Conservation (phyloP, 2,329 filamentous ascomycete species). For the Dactylella cylindrospora region DNA sequence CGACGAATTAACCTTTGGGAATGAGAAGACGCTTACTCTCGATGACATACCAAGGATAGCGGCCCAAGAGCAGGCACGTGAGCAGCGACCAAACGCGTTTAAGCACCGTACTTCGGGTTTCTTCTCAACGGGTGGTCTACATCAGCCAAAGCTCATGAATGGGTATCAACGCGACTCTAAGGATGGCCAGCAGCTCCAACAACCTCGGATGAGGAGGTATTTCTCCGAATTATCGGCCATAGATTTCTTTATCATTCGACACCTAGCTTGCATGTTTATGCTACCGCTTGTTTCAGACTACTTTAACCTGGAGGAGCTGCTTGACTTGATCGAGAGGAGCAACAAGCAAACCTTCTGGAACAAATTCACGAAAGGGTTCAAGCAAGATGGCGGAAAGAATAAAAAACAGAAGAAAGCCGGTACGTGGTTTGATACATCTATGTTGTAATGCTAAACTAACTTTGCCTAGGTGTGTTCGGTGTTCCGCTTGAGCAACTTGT, state of each 20-base stretch:
- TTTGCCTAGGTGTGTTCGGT: conserved; percentile 66
- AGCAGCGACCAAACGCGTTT: conserved; percentile 79
- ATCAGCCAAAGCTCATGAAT: conserved; percentile 67
- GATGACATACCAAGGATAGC: conserved; percentile 97
- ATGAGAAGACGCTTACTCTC: conserved; percentile 85
- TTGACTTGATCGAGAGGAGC: conserved; percentile 87
- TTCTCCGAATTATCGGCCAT: conserved; percentile 94
- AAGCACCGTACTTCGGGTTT: conserved; percentile 60
- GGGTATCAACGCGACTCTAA: conserved; percentile 69
- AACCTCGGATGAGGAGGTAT: conserved; percentile 67
- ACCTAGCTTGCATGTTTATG: conserved; percentile 92
- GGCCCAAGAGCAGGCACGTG: conserved; percentile 89
- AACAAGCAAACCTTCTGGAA: conserved; percentile 94
- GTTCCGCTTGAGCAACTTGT: conserved; percentile 84
- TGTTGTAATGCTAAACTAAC: conserved; percentile 31
- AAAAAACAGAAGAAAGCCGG: conserved; percentile 81
- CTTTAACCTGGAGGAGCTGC: conserved; percentile 89
- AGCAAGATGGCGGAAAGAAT: conserved; percentile 68
- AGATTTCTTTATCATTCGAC: conserved; percentile 96
- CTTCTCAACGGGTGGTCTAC: conserved; percentile 52
- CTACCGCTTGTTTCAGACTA: conserved; percentile 85
- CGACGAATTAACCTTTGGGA: conserved; percentile 80
- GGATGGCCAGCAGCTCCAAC: conserved; percentile 59
- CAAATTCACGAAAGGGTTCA: conserved; percentile 95
- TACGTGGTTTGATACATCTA: conserved; percentile 1